A percentile compares a stretch with the other conserved stretches of the same genome.
Evolutionary conservation across 257 asterid genomes (phyloP).

Genomic region (Nicotiana sylvestris): DNA sequence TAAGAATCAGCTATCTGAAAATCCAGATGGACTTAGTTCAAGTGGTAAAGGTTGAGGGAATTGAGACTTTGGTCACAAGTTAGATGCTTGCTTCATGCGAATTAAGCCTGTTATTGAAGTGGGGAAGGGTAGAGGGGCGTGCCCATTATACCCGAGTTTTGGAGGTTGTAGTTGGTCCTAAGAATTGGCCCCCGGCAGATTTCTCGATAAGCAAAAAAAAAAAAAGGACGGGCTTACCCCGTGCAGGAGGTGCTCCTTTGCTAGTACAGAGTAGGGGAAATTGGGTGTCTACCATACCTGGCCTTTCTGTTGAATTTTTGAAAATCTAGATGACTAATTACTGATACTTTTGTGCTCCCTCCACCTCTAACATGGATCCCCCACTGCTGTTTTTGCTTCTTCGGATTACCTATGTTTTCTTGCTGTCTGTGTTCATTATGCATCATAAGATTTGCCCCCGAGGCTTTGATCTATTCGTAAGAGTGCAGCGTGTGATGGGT

Average conservation of each 20-base stretch:
- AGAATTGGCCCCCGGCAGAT: not conserved
- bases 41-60: not conserved
- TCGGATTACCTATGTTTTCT: not conserved
- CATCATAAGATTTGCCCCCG: not conserved
- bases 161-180: not conserved
- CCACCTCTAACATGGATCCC: not conserved
- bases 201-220: not conserved
- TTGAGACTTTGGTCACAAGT: not conserved
- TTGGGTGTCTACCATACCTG: not conserved
- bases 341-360: not conserved
- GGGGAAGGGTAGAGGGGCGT: not conserved
- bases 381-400: not conserved
- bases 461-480: too few relatives aligned
- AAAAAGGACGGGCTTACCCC: not conserved
- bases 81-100: not conserved
- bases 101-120: not conserved
- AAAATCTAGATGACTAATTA: not conserved
- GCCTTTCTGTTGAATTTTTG: not conserved
- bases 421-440: not conserved
- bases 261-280: not conserved
- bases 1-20: not conserved
- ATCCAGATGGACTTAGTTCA: not conserved
- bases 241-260: not conserved
- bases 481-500: too few relatives aligned
- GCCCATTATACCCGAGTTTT: not conserved